Evolutionary conservation across 192 early-diverging fungal genomes (phyloP).

Genomic region (Backusella morwellensis): DNA sequence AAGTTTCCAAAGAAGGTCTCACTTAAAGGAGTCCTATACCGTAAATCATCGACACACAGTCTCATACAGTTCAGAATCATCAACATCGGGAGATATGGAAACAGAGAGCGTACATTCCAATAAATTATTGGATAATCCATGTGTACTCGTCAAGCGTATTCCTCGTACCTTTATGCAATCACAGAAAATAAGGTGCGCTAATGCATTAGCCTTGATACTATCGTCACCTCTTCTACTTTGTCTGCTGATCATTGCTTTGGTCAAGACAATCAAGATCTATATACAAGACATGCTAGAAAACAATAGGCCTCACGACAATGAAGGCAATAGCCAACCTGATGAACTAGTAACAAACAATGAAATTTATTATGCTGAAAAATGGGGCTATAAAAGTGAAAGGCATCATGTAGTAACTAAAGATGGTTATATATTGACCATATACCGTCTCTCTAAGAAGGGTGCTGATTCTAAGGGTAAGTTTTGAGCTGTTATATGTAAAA

Average conservation of each 20-base stretch:
- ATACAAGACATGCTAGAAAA: neutral
- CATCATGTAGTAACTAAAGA: conserved; percentile 22
- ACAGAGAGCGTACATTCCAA: neutral
- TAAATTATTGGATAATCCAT: neutral
- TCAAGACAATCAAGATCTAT: neutral
- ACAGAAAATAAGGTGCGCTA: neutral
- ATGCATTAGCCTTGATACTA: neutral
- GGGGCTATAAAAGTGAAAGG: conserved; percentile 24
- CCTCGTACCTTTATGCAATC: neutral
- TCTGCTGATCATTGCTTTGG: neutral
- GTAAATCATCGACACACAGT: neutral
- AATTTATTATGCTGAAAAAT: conserved; percentile 18
- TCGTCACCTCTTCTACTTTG: neutral
- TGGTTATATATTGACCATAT: conserved; percentile 20
- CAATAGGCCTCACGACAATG: neutral
- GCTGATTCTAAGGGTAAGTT: neutral
- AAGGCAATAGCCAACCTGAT: neutral
- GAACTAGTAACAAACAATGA: conserved; percentile 24
- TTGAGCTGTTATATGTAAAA: neutral
- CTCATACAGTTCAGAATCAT: neutral
- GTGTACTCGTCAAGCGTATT: neutral
- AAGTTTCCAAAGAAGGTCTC: neutral
- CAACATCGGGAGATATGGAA: neutral
- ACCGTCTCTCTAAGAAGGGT: conserved; percentile 8
- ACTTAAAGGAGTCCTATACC: neutral